phyloP scores from a whole-genome alignment of 2,329 filamentous ascomycete species.

The Capronia americana region DNA sequence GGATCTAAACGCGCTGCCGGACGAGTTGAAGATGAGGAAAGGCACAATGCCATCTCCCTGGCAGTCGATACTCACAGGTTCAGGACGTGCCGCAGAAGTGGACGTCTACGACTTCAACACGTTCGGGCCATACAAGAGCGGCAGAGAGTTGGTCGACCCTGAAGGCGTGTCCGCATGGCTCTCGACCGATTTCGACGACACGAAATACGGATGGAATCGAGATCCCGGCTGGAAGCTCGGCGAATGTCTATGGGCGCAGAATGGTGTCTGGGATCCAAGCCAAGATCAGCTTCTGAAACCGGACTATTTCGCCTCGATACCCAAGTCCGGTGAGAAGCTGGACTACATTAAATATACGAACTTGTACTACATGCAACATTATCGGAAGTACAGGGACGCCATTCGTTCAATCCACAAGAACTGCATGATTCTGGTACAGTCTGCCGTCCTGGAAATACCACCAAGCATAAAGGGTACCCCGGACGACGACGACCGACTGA shows the following conservation, averaged over 20 bases:
- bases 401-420: conserved; percentile 78
- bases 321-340: conserved; percentile 73
- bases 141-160: conserved; percentile 81
- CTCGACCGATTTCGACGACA: conserved; percentile 80
- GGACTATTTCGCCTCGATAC: conserved; percentile 85
- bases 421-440: conserved; percentile 88
- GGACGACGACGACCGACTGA: conserved; percentile 88
- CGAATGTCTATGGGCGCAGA: conserved; percentile 96
- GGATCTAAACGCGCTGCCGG: conserved; percentile 80
- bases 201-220: conserved; percentile 86
- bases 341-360: conserved; percentile 89
- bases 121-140: conserved; percentile 89
- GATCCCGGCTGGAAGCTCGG: conserved; percentile 89
- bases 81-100: conserved; percentile 86
- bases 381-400: conserved; percentile 74
- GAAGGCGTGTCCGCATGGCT: conserved; percentile 87
- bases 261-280: conserved; percentile 88
- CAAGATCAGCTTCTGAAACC: conserved; percentile 79
- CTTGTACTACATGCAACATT: conserved; percentile 87
- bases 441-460: conserved; percentile 88
- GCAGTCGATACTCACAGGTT: conserved; percentile 91
- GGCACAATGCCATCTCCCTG: conserved; percentile 92
- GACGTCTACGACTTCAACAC: conserved; percentile 93
- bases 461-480: conserved; percentile 83
- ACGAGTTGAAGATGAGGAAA: conserved; percentile 88